These are phyloP conservation scores for Alternaria gansuensis DNA, from an alignment of 2,329 filamentous ascomycete genomes.

Conservation along the genomic window DNA sequence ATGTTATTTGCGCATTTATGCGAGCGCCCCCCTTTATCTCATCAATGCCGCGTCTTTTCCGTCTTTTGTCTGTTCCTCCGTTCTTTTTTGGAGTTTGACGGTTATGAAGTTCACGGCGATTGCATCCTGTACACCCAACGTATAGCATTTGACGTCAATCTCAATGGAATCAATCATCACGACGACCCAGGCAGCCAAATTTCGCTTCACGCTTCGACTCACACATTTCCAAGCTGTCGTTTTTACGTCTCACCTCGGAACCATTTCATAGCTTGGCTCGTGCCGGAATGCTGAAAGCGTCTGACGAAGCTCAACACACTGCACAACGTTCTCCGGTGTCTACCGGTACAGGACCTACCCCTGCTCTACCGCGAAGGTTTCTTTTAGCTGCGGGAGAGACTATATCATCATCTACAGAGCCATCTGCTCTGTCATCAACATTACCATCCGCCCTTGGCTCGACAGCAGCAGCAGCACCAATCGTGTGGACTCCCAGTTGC, in stretches of 20 bases:
- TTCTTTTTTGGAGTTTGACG: constrained; percentile 14
- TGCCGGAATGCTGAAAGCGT: constrained; percentile 32
- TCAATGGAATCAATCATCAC: constrained; percentile 40
- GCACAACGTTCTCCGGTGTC: constrained; percentile 35
- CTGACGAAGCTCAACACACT: constrained; percentile 35
- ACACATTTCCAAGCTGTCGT: constrained; percentile 6
- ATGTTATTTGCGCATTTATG: constrained; percentile 35
- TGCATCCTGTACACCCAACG: constrained; percentile 17
- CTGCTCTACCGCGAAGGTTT: constrained; percentile 33
- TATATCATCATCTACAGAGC: constrained; percentile 12
- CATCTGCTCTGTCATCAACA: constrained; percentile 4
- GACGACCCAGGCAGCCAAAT: constrained; percentile 7
- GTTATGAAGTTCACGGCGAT: constrained; percentile 15
- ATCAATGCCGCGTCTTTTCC: constrained; percentile 10
- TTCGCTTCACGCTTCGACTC: neutral
- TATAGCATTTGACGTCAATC: constrained; percentile 29
- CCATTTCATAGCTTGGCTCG: constrained; percentile 15
- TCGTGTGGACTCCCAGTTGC: constrained; percentile 6
- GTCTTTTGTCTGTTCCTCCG: constrained; percentile 1
- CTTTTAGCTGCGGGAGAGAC: constrained; percentile 30
- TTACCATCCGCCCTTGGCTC: constrained; percentile 10
- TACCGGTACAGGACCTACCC: constrained; percentile 31
- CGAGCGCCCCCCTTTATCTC: constrained; percentile 19
- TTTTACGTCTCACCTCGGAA: constrained; percentile 13
- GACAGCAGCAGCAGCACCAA: constrained; percentile 1